phyloP scores from a whole-genome alignment of 1,284 basidiomycete species.

The Trichosporon ovoides region DNA sequence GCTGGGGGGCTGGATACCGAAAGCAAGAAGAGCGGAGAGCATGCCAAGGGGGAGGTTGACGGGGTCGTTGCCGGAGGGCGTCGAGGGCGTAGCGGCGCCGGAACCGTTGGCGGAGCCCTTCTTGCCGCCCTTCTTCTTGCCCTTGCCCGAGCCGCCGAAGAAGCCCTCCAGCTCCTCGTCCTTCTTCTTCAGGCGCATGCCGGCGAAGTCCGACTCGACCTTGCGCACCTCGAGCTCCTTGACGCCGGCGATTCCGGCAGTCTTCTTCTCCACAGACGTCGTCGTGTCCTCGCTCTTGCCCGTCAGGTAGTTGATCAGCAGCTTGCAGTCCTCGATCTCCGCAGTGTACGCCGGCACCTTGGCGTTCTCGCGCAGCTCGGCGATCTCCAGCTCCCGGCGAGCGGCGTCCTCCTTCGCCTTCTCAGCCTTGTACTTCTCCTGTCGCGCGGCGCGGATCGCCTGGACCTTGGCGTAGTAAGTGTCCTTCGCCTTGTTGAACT shows the following conservation, averaged over 20 bases:
- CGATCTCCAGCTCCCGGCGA: slow-evolving; percentile 74
- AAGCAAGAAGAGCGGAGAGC: slow-evolving; percentile 75
- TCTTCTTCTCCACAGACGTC: slow-evolving; percentile 29
- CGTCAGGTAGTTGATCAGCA: slow-evolving; percentile 74
- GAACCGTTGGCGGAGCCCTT: slow-evolving; percentile 48
- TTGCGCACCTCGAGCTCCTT: slow-evolving; percentile 78
- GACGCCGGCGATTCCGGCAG: slow-evolving; percentile 62
- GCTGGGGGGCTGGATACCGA: slow-evolving; percentile 86
- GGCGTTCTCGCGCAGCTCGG: slow-evolving; percentile 84
- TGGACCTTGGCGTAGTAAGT: slow-evolving; percentile 71
- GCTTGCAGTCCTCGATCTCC: slow-evolving; percentile 86
- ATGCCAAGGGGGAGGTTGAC: slow-evolving; percentile 81
- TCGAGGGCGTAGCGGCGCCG: slow-evolving; percentile 27
- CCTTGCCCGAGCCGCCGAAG: slow-evolving; percentile 59
- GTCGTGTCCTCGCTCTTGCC: slow-evolving; percentile 55
- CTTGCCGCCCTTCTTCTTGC: slow-evolving; percentile 65
- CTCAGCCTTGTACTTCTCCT: slow-evolving; percentile 72
- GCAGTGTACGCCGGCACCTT: slow-evolving; percentile 82
- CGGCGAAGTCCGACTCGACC: slow-evolving; percentile 68
- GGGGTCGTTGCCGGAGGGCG: slow-evolving; percentile 44
- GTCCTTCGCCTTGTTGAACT: slow-evolving; percentile 75
- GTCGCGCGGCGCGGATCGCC: slow-evolving; percentile 69
- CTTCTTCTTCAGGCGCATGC: slow-evolving; percentile 79
- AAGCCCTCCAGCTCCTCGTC: slow-evolving; percentile 81
- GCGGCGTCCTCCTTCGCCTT: slow-evolving; percentile 75